phyloP scores from a whole-genome alignment of 305 asterid species.

The Fraxinus platypoda region DNA sequence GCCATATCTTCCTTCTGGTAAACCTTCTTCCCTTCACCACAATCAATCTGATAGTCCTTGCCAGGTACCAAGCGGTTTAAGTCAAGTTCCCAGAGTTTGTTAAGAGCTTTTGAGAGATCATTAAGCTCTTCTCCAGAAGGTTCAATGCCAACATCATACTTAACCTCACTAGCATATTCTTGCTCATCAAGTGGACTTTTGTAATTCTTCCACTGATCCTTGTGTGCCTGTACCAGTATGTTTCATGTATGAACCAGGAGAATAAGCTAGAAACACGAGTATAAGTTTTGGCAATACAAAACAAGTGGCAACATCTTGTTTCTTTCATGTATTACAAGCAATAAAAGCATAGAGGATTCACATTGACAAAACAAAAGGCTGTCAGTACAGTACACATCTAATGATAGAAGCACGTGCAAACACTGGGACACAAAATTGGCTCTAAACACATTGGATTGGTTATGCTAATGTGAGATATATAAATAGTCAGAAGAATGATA shows the following conservation, averaged over 20 bases:
- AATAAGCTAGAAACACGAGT: neutral
- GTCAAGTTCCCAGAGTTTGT: slow-evolving; percentile 86
- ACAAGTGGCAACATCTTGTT: neutral
- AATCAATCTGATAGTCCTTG: slow-evolving; percentile 72
- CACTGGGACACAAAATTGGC: neutral
- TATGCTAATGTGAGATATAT: neutral
- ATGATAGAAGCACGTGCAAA: neutral
- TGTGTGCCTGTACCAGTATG: slow-evolving; percentile 45
- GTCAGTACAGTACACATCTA: neutral
- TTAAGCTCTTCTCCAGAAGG: slow-evolving; percentile 69
- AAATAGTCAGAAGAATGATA: neutral
- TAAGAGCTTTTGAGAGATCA: slow-evolving; percentile 65
- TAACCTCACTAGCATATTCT: slow-evolving; percentile 57
- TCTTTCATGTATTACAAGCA: neutral
- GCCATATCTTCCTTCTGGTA: slow-evolving; percentile 76
- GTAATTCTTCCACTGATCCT: slow-evolving; percentile 60
- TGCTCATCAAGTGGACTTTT: slow-evolving; percentile 68
- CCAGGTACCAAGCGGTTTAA: slow-evolving; percentile 71
- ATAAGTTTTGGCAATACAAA: neutral
- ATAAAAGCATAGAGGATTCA: neutral
- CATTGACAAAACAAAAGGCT: neutral
- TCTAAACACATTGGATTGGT: neutral
- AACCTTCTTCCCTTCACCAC: slow-evolving; percentile 87
- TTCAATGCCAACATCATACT: slow-evolving; percentile 33
- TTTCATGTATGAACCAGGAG: slow-evolving; percentile 11